Evolutionary conservation across 108 stramenopile genomes (phyloP).

Genomic region (Nitzschia sp.): DNA sequence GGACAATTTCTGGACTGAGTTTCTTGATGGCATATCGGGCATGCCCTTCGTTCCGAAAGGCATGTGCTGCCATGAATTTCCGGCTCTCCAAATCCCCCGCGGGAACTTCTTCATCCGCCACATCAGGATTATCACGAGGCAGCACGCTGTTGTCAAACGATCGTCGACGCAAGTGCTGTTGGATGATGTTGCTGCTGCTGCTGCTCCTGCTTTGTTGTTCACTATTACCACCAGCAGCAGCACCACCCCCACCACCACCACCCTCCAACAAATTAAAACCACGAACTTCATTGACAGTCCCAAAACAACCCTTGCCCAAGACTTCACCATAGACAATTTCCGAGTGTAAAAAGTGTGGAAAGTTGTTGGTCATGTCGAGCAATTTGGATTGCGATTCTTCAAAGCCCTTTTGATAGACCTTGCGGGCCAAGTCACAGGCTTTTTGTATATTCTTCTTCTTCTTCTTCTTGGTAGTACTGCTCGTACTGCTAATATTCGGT

Average conservation of each 20-base stretch:
- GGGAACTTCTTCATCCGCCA: slow-evolving; percentile 14
- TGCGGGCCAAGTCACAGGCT: background rate
- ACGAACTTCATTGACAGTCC: slow-evolving; percentile 58
- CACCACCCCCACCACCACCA: too few species aligned
- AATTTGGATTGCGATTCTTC: background rate
- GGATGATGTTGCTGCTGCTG: too few species aligned
- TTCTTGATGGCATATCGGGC: slow-evolving; percentile 57
- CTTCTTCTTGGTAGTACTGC: too few species aligned
- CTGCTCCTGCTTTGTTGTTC: too few species aligned
- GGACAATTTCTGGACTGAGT: slow-evolving; percentile 20
- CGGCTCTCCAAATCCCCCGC: slow-evolving; percentile 36
- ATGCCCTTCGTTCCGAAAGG: slow-evolving; percentile 47
- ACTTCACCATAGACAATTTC: slow-evolving; percentile 51
- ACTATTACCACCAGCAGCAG: slow-evolving; percentile 3
- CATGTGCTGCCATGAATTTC: slow-evolving; percentile 55
- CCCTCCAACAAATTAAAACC: slow-evolving; percentile 18
- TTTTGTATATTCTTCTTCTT: too few species aligned
- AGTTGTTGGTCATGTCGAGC: slow-evolving; percentile 24
- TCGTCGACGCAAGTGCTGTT: background rate
- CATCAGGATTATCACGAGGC: background rate
- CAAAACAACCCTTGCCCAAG: slow-evolving; percentile 65
- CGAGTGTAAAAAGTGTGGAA: slow-evolving; percentile 25
- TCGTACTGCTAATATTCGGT: too few species aligned
- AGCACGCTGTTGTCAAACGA: slow-evolving; percentile 15
- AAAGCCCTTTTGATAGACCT: background rate